A percentile compares a stretch with the other conserved stretches of the same genome.
Conservation (phyloP, 2,329 filamentous ascomycete species). For the Aquanectria penicillioides region DNA sequence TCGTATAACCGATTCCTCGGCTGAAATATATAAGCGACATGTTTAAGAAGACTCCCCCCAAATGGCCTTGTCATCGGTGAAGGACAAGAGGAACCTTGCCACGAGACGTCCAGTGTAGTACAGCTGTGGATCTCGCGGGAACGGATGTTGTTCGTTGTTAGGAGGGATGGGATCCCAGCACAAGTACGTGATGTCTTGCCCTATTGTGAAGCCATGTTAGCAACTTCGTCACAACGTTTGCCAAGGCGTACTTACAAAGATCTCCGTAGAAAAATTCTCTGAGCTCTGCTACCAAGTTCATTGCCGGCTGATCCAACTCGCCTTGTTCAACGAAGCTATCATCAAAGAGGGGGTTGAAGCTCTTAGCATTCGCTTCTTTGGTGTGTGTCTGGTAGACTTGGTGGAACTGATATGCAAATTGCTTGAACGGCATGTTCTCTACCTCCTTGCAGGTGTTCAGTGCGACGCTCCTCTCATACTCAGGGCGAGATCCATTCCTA, state of each 20-base stretch:
- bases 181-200: constrained; percentile 54
- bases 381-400: constrained; percentile 68
- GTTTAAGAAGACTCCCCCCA: constrained; percentile 48
- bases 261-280: constrained; percentile 55
- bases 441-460: constrained; percentile 60
- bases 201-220: constrained; percentile 38
- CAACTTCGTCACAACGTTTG: constrained; percentile 4
- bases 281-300: constrained; percentile 57
- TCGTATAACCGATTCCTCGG: constrained; percentile 7
- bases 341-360: constrained; percentile 67
- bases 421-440: constrained; percentile 68
- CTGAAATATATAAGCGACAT: constrained; percentile 17
- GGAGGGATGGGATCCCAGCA: constrained; percentile 58
- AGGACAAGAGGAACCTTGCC: constrained; percentile 65
- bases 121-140: constrained; percentile 57
- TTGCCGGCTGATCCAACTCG: constrained; percentile 58
- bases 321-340: constrained; percentile 51
- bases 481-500: constrained; percentile 48
- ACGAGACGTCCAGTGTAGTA: constrained; percentile 64
- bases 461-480: constrained; percentile 55
- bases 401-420: constrained; percentile 70
- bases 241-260: constrained; percentile 53
- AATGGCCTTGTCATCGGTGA: constrained; percentile 60
- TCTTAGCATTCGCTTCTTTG: constrained; percentile 57
- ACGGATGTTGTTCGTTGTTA: constrained; percentile 56